Evolutionary conservation across 2,329 filamentous ascomycete genomes (phyloP).

Genomic region (Epichloe brachyelytri): DNA sequence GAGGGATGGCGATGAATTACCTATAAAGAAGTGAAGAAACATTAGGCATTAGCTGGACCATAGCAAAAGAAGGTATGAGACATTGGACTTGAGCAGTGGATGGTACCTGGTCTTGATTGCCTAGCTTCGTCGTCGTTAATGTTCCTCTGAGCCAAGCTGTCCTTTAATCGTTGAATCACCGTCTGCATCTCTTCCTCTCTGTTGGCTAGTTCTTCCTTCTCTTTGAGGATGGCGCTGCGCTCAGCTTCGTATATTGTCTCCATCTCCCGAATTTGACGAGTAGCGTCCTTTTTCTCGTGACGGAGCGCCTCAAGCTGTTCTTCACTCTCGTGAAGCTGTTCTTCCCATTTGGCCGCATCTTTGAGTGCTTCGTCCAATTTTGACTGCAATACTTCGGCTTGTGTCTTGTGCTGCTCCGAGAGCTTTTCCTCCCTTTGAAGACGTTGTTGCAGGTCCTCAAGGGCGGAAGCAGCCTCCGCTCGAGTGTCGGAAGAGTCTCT

Average conservation of each 20-base stretch:
- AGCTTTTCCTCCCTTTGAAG: constrained; percentile 67
- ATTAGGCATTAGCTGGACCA: constrained; percentile 9
- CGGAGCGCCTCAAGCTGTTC: constrained; percentile 69
- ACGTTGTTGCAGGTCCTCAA: constrained; percentile 76
- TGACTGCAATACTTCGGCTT: constrained; percentile 71
- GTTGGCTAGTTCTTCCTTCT: constrained; percentile 77
- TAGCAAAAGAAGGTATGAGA: neutral
- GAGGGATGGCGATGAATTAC: constrained; percentile 52
- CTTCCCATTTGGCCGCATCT: constrained; percentile 79
- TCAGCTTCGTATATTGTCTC: constrained; percentile 89
- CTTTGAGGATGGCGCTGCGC: constrained; percentile 72
- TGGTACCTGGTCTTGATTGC: constrained; percentile 45
- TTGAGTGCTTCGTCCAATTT: constrained; percentile 72
- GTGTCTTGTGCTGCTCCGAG: constrained; percentile 71
- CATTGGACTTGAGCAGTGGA: neutral
- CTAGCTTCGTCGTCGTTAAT: constrained; percentile 42
- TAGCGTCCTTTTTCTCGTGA: constrained; percentile 74
- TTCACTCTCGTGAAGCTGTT: constrained; percentile 74
- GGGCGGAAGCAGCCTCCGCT: constrained; percentile 63
- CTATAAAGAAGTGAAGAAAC: constrained; percentile 13
- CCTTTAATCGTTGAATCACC: constrained; percentile 84
- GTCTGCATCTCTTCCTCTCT: constrained; percentile 83
- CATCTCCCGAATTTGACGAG: constrained; percentile 77
- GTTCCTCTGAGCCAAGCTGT: constrained; percentile 68
- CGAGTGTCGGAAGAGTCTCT: constrained; percentile 54